Evolutionary conservation across 1,284 basidiomycete genomes (phyloP).

Genomic region (Ceratorhiza oryzae-sativae): DNA sequence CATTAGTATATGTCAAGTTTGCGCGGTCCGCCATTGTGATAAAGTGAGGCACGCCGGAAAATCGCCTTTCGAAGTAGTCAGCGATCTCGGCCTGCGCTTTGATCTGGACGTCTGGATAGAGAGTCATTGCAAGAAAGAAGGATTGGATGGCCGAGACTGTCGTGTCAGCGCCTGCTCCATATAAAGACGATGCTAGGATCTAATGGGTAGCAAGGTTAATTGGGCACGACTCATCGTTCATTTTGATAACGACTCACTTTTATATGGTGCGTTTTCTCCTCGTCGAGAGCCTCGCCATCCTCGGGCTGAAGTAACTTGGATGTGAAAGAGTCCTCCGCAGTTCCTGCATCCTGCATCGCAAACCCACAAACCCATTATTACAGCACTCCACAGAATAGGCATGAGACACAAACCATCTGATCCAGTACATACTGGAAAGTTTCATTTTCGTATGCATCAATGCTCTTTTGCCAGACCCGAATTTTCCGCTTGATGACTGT

Average conservation of each 20-base stretch:
- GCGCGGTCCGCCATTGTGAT: constrained; percentile 16
- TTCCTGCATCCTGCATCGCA: constrained; percentile 50
- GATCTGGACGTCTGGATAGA: constrained; percentile 29
- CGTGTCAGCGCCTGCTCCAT: constrained; percentile 46
- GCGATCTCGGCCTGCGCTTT: constrained; percentile 32
- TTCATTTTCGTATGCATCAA: constrained; percentile 45
- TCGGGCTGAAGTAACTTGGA: constrained; percentile 46
- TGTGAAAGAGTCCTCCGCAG: constrained; percentile 47
- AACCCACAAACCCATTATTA: too few species aligned
- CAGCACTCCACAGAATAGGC: too few species aligned
- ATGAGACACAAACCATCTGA: constrained; percentile 48
- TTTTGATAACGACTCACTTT: constrained; percentile 42
- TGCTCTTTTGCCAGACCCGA: constrained; percentile 42
- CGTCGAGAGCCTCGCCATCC: constrained; percentile 37
- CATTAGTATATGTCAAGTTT: constrained; percentile 19
- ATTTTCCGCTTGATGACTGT: constrained; percentile 47
- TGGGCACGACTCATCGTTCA: neutral
- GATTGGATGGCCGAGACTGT: constrained; percentile 32
- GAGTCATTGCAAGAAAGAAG: constrained; percentile 34
- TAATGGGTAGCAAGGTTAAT: neutral
- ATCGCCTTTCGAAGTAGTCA: neutral
- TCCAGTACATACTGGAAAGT: constrained; percentile 47
- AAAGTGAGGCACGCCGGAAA: neutral
- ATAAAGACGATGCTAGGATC: constrained; percentile 48
- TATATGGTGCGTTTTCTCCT: constrained; percentile 47